Evolutionary conservation across 345 rosid genomes (phyloP).

Genomic region (Firmiana major): DNA sequence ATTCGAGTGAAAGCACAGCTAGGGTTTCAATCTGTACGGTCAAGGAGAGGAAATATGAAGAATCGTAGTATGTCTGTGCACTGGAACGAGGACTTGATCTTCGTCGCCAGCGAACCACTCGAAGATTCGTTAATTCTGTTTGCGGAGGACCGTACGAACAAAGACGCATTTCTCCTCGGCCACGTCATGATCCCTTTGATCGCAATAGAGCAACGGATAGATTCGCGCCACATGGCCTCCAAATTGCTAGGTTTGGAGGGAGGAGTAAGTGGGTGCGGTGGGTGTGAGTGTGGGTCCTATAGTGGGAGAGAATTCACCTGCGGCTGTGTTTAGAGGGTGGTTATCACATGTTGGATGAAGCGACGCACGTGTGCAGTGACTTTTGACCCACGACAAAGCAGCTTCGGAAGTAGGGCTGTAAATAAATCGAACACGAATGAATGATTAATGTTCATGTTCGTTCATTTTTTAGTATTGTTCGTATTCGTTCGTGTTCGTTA

Average conservation of each 20-base stretch:
- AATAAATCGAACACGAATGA: too few species aligned
- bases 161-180: constrained; percentile 54
- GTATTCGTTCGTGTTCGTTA: too few species aligned
- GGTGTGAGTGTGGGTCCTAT: constrained; percentile 42
- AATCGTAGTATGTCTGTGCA: constrained; percentile 62
- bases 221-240: constrained; percentile 65
- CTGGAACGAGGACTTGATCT: constrained; percentile 84
- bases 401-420: too few species aligned
- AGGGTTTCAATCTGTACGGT: constrained; percentile 71
- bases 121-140: constrained; percentile 66
- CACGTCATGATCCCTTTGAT: constrained; percentile 55
- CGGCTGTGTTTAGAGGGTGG: constrained; percentile 92
- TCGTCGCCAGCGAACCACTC: constrained; percentile 85
- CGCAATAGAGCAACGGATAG: constrained; percentile 74
- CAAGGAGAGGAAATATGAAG: constrained; percentile 73
- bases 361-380: constrained; percentile 97
- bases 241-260: constrained; percentile 68
- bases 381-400: constrained; percentile 92
- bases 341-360: constrained; percentile 97
- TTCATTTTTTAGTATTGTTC: too few species aligned
- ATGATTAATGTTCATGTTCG: too few species aligned
- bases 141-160: constrained; percentile 74
- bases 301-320: constrained; percentile 60
- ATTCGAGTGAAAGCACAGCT: constrained; percentile 77
- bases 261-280: too few species aligned